A percentile compares a stretch with the other conserved stretches of the same genome.
phyloP scores from a whole-genome alignment of 805 yeast species.

The Blastobotrys robertii region DNA sequence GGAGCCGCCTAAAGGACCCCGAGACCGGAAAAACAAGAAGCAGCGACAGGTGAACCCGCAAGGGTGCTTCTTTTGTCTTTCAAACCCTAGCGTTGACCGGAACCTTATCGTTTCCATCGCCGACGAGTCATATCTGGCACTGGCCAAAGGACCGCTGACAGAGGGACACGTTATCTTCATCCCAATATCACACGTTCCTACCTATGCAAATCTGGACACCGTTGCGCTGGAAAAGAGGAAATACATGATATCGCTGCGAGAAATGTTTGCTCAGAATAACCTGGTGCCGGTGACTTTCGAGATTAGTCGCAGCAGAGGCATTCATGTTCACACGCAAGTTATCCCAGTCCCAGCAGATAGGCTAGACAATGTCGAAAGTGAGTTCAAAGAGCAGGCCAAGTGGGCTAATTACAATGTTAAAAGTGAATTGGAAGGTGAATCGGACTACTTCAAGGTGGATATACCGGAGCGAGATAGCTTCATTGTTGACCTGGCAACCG shows the following conservation, averaged over 20 bases:
- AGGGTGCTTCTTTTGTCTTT: constrained; percentile 72
- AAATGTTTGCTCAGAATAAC: constrained; percentile 37
- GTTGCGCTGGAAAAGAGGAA: constrained; percentile 33
- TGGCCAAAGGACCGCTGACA: constrained; percentile 81
- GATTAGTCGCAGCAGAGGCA: constrained; percentile 49
- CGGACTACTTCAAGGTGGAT: constrained; percentile 20
- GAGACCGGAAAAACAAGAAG: neutral
- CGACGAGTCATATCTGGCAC: constrained; percentile 52
- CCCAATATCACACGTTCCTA: constrained; percentile 67
- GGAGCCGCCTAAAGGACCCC: neutral
- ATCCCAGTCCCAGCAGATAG: constrained; percentile 51
- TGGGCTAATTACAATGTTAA: constrained; percentile 1
- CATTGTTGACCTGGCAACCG: constrained; percentile 8
- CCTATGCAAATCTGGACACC: constrained; percentile 22
- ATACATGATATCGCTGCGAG: constrained; percentile 40
- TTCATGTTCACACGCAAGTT: constrained; percentile 73
- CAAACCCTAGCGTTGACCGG: constrained; percentile 65
- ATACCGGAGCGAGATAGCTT: constrained; percentile 12
- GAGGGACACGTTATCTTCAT: constrained; percentile 72
- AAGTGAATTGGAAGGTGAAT: constrained; percentile 18
- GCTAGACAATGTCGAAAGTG: constrained; percentile 35
- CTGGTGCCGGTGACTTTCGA: constrained; percentile 58
- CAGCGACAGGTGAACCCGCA: constrained; percentile 38
- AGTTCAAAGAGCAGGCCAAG: constrained; percentile 16
- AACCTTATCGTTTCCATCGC: constrained; percentile 79